Conservation (phyloP, 2,329 filamentous ascomycete species). For the Aspergillus ruber region DNA sequence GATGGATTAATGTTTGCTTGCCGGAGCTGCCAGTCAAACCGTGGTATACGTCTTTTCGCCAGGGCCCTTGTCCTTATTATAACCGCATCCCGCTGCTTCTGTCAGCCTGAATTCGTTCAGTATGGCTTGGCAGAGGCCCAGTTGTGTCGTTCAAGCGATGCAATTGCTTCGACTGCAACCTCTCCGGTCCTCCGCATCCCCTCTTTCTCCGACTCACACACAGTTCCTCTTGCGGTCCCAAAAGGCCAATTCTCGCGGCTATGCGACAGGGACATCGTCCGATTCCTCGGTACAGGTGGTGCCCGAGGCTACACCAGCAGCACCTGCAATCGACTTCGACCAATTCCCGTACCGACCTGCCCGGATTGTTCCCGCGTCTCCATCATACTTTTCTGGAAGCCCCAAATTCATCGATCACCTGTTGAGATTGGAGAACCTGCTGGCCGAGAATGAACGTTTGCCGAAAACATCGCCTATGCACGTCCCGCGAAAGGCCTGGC, state of each 20-base stretch:
- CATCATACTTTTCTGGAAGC: constrained; percentile 89
- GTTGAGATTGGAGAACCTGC: constrained; percentile 64
- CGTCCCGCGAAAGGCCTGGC: constrained; percentile 72
- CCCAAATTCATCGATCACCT: constrained; percentile 81
- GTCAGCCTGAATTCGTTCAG: constrained; percentile 8
- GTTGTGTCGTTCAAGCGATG: constrained; percentile 29
- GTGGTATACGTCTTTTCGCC: neutral
- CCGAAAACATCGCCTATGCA: constrained; percentile 62
- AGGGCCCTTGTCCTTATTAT: neutral
- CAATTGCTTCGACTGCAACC: constrained; percentile 32
- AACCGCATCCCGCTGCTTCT: constrained; percentile 3
- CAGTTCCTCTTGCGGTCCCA: constrained; percentile 5
- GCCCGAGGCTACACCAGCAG: constrained; percentile 11
- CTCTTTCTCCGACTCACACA: constrained; percentile 10
- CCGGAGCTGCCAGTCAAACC: neutral
- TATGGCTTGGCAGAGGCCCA: constrained; percentile 35
- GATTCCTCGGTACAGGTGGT: neutral
- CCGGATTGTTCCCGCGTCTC: constrained; percentile 73
- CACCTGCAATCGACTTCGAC: constrained; percentile 29
- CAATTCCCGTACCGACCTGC: constrained; percentile 43
- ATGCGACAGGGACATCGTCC: constrained; percentile 21
- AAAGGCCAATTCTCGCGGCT: constrained; percentile 17
- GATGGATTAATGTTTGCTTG: constrained; percentile 2
- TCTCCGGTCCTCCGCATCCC: constrained; percentile 33
- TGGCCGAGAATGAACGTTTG: constrained; percentile 65